Conservation (phyloP, 768 basidiomycete species). For the Coprinellus micaceus region DNA sequence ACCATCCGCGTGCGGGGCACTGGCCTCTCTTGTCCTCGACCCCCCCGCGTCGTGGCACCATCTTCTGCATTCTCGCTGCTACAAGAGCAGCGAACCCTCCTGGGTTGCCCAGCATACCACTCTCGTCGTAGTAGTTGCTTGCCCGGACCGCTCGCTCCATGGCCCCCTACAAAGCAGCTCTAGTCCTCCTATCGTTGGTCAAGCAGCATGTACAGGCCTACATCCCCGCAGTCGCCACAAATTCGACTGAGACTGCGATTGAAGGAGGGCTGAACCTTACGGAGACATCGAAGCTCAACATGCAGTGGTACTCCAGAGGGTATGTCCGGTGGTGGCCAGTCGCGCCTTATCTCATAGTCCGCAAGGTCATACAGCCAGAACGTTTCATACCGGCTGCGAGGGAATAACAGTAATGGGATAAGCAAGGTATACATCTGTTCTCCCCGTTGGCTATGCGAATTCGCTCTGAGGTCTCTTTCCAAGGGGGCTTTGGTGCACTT, state of each 20-base stretch:
- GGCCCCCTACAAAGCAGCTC: neutral
- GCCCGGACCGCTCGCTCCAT: neutral
- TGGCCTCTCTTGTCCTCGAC: neutral
- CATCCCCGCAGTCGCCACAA: slow-evolving; percentile 71
- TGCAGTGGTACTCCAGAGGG: slow-evolving; percentile 61
- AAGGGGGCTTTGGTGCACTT: slow-evolving; percentile 87
- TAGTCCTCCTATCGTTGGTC: slow-evolving; percentile 14
- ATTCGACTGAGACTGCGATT: slow-evolving; percentile 45
- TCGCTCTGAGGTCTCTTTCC: slow-evolving; percentile 6
- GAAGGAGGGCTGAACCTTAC: slow-evolving; percentile 45
- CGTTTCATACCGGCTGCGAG: slow-evolving; percentile 60
- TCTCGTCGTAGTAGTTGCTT: neutral
- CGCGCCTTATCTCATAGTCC: slow-evolving; percentile 3
- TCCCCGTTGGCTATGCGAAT: neutral
- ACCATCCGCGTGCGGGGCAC: neutral
- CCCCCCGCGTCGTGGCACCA: neutral
- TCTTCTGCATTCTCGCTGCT: neutral
- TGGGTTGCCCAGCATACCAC: neutral
- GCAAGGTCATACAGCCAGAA: slow-evolving; percentile 47
- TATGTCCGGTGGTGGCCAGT: slow-evolving; percentile 19
- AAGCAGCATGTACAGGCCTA: slow-evolving; percentile 38
- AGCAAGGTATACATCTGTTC: slow-evolving; percentile 43
- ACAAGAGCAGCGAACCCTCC: neutral
- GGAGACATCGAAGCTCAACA: slow-evolving; percentile 53
- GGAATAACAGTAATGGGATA: slow-evolving; percentile 44